Evolutionary conservation across 164 flowering plant species (phyloP), one percentile per base, ranked within the genome.

Genomic region (Macadamia tetraphylla): DNA sequence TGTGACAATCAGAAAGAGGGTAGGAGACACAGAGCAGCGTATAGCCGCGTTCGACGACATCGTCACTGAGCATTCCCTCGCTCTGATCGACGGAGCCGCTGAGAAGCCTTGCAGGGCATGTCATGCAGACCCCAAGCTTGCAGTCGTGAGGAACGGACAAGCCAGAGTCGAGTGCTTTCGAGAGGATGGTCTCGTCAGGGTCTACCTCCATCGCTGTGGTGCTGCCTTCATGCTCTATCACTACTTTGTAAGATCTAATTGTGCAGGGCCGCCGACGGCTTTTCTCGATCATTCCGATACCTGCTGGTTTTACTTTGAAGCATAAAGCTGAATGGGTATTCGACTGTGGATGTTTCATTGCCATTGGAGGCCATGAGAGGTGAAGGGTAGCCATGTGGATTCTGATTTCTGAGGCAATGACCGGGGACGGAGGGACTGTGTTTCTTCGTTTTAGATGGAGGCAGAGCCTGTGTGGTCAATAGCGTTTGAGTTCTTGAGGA

Each of bases 101-200:
- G 9, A 92, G 0, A 0, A 94, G 90, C 67, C 78, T 71, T 13
- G 98, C 97, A 0, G 97, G 98, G 74, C 98, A 94, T 6, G 98
- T 94, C 97, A 94, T 94, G 84, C 98, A 91, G 35, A 94, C 98
- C 6, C 99, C 99, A 32, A 94, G 92, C 79, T 92, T 90, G 81
- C 99, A 94, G 76, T 94, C 99, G 73, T 94, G 87, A 0, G 99
- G 97, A 46, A 94, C 88, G 0, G 61, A 11, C 75, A 94, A 3
- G 52, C 95, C 99, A 49, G 53, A 55, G 42, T 92, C 98, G 75
- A 94, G 58, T 15, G 97, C 97, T 81, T 81, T 87, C n/a, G 77
- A 52, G 0, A 94, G 81, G 6, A 94, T 90, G 66, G 81, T 86
- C 87, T 94, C 99, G 64, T 90, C 95, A 9, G 82, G 79, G 3